These are phyloP conservation scores for Hyphopichia burtonii DNA, from an alignment of 1,139 yeast genomes.

Conservation along the genomic window DNA sequence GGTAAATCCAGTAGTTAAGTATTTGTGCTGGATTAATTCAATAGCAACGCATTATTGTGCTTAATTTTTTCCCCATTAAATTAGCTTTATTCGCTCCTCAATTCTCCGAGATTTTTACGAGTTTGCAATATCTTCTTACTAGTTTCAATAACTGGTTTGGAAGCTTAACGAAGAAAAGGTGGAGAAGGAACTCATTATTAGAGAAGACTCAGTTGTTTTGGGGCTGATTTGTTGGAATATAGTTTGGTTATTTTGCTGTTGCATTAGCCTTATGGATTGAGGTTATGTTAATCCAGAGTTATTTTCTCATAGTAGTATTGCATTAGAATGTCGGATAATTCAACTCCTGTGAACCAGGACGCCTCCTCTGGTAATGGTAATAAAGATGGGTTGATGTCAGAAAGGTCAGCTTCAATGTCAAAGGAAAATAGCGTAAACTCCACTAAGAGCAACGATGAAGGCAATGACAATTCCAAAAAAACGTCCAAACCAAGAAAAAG, in stretches of 20 bases:
- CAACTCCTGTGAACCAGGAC: not conserved
- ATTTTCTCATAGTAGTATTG: too few relatives aligned
- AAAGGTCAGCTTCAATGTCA: not conserved
- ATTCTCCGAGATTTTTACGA: not conserved
- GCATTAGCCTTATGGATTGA: too few relatives aligned
- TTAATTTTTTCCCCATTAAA: not conserved
- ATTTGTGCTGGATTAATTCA: not conserved
- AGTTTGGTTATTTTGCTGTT: too few relatives aligned
- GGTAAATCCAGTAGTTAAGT: too few relatives aligned
- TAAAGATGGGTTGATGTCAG: not conserved
- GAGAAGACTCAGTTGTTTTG: too few relatives aligned
- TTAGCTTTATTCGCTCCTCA: not conserved
- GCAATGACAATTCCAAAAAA: conserved; percentile 1
- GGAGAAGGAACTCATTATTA: too few relatives aligned
- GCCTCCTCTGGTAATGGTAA: not conserved
- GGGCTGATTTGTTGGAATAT: too few relatives aligned
- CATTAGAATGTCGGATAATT: too few relatives aligned
- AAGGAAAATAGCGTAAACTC: not conserved
- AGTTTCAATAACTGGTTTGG: not conserved
- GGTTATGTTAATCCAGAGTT: too few relatives aligned
- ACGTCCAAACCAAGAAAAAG: conserved; percentile 30
- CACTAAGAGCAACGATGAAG: not conserved
- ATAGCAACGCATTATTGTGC: not conserved
- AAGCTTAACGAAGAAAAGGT: not conserved
- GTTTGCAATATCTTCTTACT: not conserved